These are phyloP conservation scores for Psilocybe azurescens DNA, from an alignment of 768 basidiomycete genomes.

Conservation along the genomic window DNA sequence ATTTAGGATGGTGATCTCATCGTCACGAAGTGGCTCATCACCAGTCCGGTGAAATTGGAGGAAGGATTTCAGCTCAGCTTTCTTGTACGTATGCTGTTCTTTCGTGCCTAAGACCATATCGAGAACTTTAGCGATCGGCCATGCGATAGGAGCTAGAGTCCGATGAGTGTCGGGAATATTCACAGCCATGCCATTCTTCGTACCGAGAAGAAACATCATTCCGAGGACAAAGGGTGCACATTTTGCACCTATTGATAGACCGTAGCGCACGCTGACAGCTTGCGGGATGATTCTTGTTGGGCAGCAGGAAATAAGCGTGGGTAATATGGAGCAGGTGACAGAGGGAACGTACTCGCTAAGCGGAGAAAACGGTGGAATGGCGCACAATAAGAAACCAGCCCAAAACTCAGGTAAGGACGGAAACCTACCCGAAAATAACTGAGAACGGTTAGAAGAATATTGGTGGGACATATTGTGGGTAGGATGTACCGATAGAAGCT, in stretches of 20 bases:
- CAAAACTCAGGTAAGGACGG: not conserved
- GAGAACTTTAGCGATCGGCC: slow-evolving; percentile 82
- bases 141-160: slow-evolving; percentile 73
- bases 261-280: slow-evolving; percentile 77
- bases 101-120: slow-evolving; percentile 80
- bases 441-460: not conserved
- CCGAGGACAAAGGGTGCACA: slow-evolving; percentile 77
- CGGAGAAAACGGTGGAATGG: slow-evolving; percentile 16
- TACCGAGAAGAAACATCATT: slow-evolving; percentile 71
- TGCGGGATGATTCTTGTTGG: slow-evolving; percentile 63
- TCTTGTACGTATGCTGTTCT: slow-evolving; percentile 79
- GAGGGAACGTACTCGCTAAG: slow-evolving; percentile 61
- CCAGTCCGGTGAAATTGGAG: slow-evolving; percentile 81
- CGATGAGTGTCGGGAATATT: not conserved
- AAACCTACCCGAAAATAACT: slow-evolving; percentile 82
- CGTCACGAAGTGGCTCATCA: slow-evolving; percentile 79
- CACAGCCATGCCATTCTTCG: slow-evolving; percentile 37
- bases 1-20: slow-evolving; percentile 82
- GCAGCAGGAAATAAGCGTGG: not conserved
- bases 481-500: slow-evolving; percentile 61
- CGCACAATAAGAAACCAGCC: not conserved
- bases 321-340: not conserved
- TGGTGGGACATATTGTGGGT: not conserved
- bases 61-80: slow-evolving; percentile 80
- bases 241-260: slow-evolving; percentile 77